These are phyloP conservation scores for Acanthamoeba culbertsoni DNA, from an alignment of 208 protist genomes.

Conservation along the genomic window DNA sequence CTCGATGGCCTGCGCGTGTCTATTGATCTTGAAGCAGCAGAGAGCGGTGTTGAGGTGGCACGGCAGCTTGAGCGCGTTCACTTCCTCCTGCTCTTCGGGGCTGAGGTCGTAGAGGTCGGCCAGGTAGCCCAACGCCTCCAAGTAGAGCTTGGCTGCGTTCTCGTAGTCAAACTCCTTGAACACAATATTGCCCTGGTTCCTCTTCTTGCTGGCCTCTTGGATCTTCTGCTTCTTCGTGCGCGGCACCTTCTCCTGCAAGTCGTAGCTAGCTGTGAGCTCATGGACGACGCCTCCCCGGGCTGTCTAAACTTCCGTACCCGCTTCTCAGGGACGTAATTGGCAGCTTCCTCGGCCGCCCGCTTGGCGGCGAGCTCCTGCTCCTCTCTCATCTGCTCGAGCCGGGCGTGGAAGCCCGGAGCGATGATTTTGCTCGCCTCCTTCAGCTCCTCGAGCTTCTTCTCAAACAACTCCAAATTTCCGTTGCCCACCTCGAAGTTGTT, in stretches of 20 bases:
- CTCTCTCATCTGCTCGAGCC: background rate
- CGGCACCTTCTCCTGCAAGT: constrained; percentile 14
- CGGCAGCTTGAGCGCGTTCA: constrained; percentile 56
- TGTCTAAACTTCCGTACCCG: background rate
- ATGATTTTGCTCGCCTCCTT: background rate
- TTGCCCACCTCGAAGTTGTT: background rate
- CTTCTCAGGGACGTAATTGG: background rate
- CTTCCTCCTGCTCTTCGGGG: constrained; percentile 66
- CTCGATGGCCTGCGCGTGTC: constrained; percentile 87
- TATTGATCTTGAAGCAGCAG: constrained; percentile 87
- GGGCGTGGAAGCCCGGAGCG: background rate
- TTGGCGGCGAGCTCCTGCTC: background rate
- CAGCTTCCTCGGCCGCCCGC: background rate
- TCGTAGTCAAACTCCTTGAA: constrained; percentile 59
- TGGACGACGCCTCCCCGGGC: background rate
- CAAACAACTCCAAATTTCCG: background rate
- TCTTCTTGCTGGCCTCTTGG: constrained; percentile 43
- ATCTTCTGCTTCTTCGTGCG: constrained; percentile 49
- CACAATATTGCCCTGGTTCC: constrained; percentile 41
- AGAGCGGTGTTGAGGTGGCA: constrained; percentile 89
- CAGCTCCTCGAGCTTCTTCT: constrained; percentile 19
- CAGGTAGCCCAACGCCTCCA: background rate
- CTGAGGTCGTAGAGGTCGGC: constrained; percentile 72
- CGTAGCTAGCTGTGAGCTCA: too few relatives aligned
- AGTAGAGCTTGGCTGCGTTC: background rate